Evolutionary conservation across 75 land plant genomes (phyloP).

Genomic region (Larix kaempferi): DNA sequence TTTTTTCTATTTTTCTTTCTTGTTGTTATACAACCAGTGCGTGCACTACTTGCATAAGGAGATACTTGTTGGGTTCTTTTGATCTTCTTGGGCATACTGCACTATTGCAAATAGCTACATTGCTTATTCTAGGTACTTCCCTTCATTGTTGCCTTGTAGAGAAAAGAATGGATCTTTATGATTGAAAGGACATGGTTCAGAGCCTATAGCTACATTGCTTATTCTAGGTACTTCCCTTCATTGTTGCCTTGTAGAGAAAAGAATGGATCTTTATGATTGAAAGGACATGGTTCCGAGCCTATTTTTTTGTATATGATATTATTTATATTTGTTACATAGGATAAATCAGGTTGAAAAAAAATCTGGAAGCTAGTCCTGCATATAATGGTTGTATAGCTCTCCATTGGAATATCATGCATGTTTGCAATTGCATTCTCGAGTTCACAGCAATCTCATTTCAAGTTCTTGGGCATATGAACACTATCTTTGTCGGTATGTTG

Average conservation of each 20-base stretch:
- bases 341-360: neutral
- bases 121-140: conserved; percentile 73
- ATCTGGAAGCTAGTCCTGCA: neutral
- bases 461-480: conserved; percentile 90
- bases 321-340: neutral
- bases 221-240: conserved; percentile 76
- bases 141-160: conserved; percentile 76
- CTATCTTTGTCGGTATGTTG: conserved; percentile 64
- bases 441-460: conserved; percentile 86
- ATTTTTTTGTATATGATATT: neutral
- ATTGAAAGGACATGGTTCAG: too few relatives aligned
- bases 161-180: conserved; percentile 58
- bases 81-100: conserved; percentile 87
- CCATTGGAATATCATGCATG: conserved; percentile 64
- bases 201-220: conserved; percentile 66
- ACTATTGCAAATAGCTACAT: conserved; percentile 72
- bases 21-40: conserved; percentile 41
- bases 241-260: conserved; percentile 68
- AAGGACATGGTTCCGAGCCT: neutral
- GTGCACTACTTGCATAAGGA: conserved; percentile 79
- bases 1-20: neutral
- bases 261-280: conserved; percentile 39
- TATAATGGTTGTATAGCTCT: conserved; percentile 43
- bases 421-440: conserved; percentile 84
- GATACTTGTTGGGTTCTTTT: conserved; percentile 74